Evolutionary conservation across 1,284 basidiomycete species (phyloP), one percentile per base, ranked within the genome.

Genomic region (Ganoderma sinense): DNA sequence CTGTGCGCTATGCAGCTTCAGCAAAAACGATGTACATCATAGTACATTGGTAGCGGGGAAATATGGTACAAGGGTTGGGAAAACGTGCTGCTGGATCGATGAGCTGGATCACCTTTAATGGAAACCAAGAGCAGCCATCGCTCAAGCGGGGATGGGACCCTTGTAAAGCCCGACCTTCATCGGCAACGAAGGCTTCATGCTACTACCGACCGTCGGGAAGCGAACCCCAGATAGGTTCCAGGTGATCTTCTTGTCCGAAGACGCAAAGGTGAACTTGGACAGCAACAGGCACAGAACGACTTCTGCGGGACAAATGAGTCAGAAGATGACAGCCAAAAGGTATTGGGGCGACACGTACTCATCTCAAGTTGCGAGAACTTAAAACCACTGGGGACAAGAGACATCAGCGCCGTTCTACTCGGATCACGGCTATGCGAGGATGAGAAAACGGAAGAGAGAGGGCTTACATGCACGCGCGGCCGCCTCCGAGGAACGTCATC

Each of bases 401-500:
- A 39, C 31, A 14, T 41, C 51, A 58, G 45, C n/a, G 4, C 63
- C 45, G 26, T 61, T 48, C 31, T 7, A 23, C 4, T 48, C 10
- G 13, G 20, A 23, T 7, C 8, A 11, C 6, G 43, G 26, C n/a
- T 40, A 7, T 33, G 23, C 29, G n/a, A 56, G 43, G 26, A 33
- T 0, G 23, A 62, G 39, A 4, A 43, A 59, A 8, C 33, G 8
- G 33, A 36, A 36, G 33, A 8, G 33, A 3, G 8, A 36, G 33
- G 33, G 10, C 72, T 16, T 55, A 75, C 75, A 77, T 77, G 75
- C 74, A 77, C 4, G 75, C 67, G 36, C 74, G 63, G 20, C 74
- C 69, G 4, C 76, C 76, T 8, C 75, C 76, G 33, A 73, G 23
- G 70, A 77, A 77, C 4, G 76, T 71, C 73, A 77, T 72, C 68